These are phyloP conservation scores for Boletus semigastroideus DNA, from an alignment of 1,284 basidiomycete genomes.

Conservation along the genomic window DNA sequence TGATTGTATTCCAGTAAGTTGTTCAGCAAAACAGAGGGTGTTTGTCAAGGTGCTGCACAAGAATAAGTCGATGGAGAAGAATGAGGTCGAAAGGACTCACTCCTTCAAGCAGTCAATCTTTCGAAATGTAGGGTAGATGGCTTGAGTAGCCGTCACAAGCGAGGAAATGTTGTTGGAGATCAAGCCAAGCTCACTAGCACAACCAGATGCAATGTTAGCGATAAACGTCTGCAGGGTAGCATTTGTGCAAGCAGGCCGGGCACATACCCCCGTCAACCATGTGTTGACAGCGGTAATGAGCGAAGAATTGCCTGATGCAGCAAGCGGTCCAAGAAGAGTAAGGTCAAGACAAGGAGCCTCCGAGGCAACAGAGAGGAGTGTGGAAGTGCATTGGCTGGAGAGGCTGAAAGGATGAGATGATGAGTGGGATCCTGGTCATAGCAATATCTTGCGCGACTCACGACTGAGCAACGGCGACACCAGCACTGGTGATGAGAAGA, in stretches of 20 bases:
- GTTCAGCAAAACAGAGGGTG: slow-evolving; percentile 52
- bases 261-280: slow-evolving; percentile 60
- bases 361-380: slow-evolving; percentile 41
- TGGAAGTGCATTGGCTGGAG: slow-evolving; percentile 30
- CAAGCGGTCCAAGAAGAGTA: slow-evolving; percentile 43
- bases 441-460: slow-evolving; percentile 27
- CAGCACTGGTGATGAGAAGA: slow-evolving; percentile 38
- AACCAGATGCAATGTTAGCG: slow-evolving; percentile 47
- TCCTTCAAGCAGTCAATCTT: slow-evolving; percentile 54
- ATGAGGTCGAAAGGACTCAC: slow-evolving; percentile 38
- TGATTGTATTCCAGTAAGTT: slow-evolving; percentile 47
- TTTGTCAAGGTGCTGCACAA: slow-evolving; percentile 38
- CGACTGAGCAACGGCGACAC: slow-evolving; percentile 48
- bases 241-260: slow-evolving; percentile 55
- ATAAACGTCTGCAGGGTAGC: slow-evolving; percentile 46
- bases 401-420: slow-evolving; percentile 6
- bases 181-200: slow-evolving; percentile 43
- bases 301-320: slow-evolving; percentile 41
- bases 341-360: slow-evolving; percentile 56
- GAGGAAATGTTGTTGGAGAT: slow-evolving; percentile 1
- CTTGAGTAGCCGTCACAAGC: slow-evolving; percentile 32
- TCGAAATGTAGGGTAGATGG: slow-evolving; percentile 50
- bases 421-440: not conserved
- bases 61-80: not conserved
- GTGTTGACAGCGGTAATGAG: slow-evolving; percentile 51